Base-by-base conservation (phyloP, 805 yeast species). In the Zygoascus biomembranicola region DNA sequence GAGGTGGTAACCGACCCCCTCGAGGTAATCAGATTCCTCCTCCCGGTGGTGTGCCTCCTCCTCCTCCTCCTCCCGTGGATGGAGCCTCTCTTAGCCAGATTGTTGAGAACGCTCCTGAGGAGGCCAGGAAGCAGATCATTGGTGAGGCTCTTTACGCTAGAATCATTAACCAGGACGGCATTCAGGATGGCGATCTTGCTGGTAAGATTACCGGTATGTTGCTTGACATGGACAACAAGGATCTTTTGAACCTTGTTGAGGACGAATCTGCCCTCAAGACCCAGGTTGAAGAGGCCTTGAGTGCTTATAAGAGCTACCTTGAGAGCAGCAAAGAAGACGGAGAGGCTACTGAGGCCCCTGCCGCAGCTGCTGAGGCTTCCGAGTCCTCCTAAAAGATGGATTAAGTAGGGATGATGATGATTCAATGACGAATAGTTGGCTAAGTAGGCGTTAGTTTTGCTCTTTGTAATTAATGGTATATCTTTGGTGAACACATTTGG, bases 161-260 rank as follows among this genome's bases (percentile, higher is more conserved):
- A 81, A 86, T 94, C 67, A 83, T 85, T 61, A 82, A 90, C 62
- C 82, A 87, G 59, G 90, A 88, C 67, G 86, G 86, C 76, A 88
- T 90, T 66, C 82, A 83, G 65, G 95, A 90, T 69, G 86, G 85
- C 55, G 96, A 90, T 75, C 89, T 96, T 67, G 97, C 97, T 63
- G 96, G 97, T 77, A 92, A 90, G 79, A 88, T 94, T 71, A 94
- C 60, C n/a, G 97, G 98, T 78, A 94, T 94, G 98, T 82, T 94
- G 78, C 81, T 94, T 69, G 97, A 90, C 70, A 83, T 92, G 82
- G 95, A 90, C 69, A 87, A 87, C 74, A 82, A 82, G 67, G 97
- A 92, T 76, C 87, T 94, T 65, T 75, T 90, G 67, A 85, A 86
- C 58, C 79, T 92, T 71, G 81, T 89, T 72, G 95, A 88, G 69